Base-by-base conservation (phyloP, 2,329 filamentous ascomycete species). In the Pseudogymnoascus sp. region DNA sequence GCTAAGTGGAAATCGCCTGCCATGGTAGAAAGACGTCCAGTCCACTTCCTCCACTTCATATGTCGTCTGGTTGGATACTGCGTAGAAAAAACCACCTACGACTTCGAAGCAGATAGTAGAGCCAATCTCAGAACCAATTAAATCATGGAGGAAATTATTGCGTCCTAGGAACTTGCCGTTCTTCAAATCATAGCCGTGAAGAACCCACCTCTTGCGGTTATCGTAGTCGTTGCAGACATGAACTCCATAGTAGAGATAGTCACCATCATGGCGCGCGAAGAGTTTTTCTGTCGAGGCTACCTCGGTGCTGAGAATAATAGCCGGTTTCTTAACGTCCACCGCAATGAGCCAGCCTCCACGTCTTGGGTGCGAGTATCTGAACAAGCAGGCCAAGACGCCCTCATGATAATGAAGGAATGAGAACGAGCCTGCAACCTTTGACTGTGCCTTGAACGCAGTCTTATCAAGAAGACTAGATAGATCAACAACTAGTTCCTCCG, bases 71-170 rank as follows among this genome's bases (percentile, higher is more conserved):
- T 85, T 92, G 0, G 88, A 89, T 5, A 92, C 75, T 0, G 82
- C 86, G 68, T 92, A 92, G 42, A 93, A 85, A 67, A 85, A 78
- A 8, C 78, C 80, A 38, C 85, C 78, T 65, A 89, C 79, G 16
- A 92, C 82, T 65, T 89, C 87, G 70, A 93, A 92, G 65, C 84
- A 88, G n/a, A 90, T 78, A 0, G 84, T 86, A 10, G 81, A 82
- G 5, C 86, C 86, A 33, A 91, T 79, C 53, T 89, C 87, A 16
- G 79, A 81, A 1, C 87, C 88, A 47, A 83, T 81, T 63, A 89
- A 78, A 24, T 84, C 79, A 38, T 81, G 75, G 2, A 90, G 75
- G 35, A 83, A 76, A 4, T 87, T 71, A 42, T 77, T 78, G 10
- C 75, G 67, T 0, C 75, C 71, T 19, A 79, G 70, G 74, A 78